phyloP scores from a whole-genome alignment of 176 grass and related monocot genomes.

The Ananas comosus region DNA sequence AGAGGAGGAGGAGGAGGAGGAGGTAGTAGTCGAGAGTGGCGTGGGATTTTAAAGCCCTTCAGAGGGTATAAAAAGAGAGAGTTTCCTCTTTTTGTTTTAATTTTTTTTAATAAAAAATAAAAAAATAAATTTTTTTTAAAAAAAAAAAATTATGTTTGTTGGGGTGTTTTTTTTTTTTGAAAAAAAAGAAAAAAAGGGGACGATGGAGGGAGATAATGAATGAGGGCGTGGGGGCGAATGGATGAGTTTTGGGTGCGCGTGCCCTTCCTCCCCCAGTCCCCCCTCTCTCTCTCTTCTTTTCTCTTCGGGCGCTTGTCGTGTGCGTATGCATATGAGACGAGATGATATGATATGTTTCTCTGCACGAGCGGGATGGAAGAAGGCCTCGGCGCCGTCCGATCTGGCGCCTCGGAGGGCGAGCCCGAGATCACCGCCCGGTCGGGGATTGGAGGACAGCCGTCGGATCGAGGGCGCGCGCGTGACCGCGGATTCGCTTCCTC shows the following conservation, averaged over 20 bases:
- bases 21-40: background rate
- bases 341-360: too few species aligned
- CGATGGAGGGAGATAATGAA: conserved; percentile 9
- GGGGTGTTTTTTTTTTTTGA: background rate
- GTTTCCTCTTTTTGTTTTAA: background rate
- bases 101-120: background rate
- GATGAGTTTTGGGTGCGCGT: conserved; percentile 32
- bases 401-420: conserved; percentile 18
- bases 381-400: conserved; percentile 19
- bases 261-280: conserved; percentile 1
- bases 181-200: background rate
- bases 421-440: conserved; percentile 23
- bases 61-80: conserved; percentile 1
- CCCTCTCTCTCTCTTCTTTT: background rate
- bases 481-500: conserved; percentile 6
- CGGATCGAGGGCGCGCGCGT: conserved; percentile 26
- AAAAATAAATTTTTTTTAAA: background rate
- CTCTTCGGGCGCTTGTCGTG: conserved; percentile 24
- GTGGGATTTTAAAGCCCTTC: background rate
- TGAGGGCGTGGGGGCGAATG: conserved; percentile 26
- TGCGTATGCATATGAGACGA: conserved; percentile 4
- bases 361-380: conserved; percentile 13
- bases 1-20: background rate
- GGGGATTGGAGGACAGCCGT: conserved; percentile 23
- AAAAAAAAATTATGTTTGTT: background rate